These are phyloP conservation scores for Aspergillus viridinutans DNA, from an alignment of 2,329 filamentous ascomycete species.

Conservation along the genomic window DNA sequence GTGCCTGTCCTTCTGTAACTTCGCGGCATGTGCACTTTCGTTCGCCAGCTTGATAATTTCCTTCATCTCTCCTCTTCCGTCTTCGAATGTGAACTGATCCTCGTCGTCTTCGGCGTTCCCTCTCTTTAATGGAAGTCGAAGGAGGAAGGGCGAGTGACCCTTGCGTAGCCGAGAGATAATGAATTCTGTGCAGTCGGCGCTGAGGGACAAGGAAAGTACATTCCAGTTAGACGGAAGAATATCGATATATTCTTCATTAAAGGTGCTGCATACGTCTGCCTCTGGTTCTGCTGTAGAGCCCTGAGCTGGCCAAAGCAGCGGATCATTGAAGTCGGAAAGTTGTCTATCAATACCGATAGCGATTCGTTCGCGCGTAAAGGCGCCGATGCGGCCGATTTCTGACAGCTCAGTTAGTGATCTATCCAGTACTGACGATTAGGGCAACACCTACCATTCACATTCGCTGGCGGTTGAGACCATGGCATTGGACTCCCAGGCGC, in stretches of 20 bases:
- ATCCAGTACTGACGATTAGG: background rate
- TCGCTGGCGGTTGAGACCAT: slow-evolving; percentile 31
- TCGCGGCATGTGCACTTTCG: slow-evolving; percentile 70
- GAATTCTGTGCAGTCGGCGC: slow-evolving; percentile 76
- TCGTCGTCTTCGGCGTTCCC: slow-evolving; percentile 78
- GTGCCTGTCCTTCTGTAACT: slow-evolving; percentile 68
- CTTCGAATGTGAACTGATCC: slow-evolving; percentile 74
- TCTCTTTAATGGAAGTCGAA: slow-evolving; percentile 79
- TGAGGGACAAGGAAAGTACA: slow-evolving; percentile 78
- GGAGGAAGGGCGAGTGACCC: slow-evolving; percentile 72
- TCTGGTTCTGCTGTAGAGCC: slow-evolving; percentile 14
- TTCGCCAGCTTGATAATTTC: slow-evolving; percentile 82
- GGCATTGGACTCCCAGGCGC: slow-evolving; percentile 23
- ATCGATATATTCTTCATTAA: slow-evolving; percentile 78
- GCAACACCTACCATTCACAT: slow-evolving; percentile 33
- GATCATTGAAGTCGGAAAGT: slow-evolving; percentile 40
- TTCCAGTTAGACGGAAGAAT: slow-evolving; percentile 81
- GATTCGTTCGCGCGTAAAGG: slow-evolving; percentile 37
- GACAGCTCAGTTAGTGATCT: slow-evolving; percentile 11
- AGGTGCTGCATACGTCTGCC: slow-evolving; percentile 52
- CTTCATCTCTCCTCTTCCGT: slow-evolving; percentile 72
- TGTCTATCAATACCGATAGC: slow-evolving; percentile 45
- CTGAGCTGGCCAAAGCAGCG: slow-evolving; percentile 48
- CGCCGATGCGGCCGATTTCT: slow-evolving; percentile 41
- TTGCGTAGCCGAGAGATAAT: slow-evolving; percentile 81